Evolutionary conservation across 2,329 filamentous ascomycete genomes (phyloP).

Genomic region (Daldinia sp.): DNA sequence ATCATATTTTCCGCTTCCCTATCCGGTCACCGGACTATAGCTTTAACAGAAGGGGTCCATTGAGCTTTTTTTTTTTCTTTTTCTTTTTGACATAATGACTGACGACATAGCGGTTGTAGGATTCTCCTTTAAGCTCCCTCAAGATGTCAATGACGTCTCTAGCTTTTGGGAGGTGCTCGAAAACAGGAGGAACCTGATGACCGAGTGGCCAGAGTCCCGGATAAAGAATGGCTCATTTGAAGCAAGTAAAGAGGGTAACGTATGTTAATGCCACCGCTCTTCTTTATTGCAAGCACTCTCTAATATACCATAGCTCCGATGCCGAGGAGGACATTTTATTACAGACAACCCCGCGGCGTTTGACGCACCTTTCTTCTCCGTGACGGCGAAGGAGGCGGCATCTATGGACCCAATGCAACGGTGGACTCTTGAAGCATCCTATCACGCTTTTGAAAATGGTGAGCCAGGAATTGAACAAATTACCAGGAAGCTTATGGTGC

Average conservation of each 20-base stretch:
- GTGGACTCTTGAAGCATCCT: constrained; percentile 52
- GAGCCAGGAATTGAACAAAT: constrained; percentile 8
- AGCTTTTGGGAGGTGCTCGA: constrained; percentile 54
- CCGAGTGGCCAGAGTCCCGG: constrained; percentile 51
- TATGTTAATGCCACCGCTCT: constrained; percentile 6
- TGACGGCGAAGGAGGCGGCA: constrained; percentile 53
- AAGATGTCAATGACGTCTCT: constrained; percentile 49
- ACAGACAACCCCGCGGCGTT: constrained; percentile 52
- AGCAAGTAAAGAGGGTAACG: constrained; percentile 29
- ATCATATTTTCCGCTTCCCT: constrained; percentile 9
- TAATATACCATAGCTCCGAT: constrained; percentile 44
- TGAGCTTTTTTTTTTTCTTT: background rate
- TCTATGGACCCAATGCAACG: constrained; percentile 57
- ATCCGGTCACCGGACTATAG: background rate
- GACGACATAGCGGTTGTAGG: constrained; percentile 53
- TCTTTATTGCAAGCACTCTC: constrained; percentile 23
- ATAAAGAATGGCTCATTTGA: constrained; percentile 48
- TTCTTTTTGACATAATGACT: constrained; percentile 10
- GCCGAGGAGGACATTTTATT: constrained; percentile 51
- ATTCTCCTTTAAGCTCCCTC: constrained; percentile 55
- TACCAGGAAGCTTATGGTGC: background rate
- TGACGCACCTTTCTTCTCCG: constrained; percentile 57
- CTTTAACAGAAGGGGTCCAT: constrained; percentile 1
- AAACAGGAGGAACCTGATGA: constrained; percentile 50
- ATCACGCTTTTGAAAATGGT: constrained; percentile 56